Conservation (phyloP, 768 basidiomycete species). For the Termitomyces titanicus region DNA sequence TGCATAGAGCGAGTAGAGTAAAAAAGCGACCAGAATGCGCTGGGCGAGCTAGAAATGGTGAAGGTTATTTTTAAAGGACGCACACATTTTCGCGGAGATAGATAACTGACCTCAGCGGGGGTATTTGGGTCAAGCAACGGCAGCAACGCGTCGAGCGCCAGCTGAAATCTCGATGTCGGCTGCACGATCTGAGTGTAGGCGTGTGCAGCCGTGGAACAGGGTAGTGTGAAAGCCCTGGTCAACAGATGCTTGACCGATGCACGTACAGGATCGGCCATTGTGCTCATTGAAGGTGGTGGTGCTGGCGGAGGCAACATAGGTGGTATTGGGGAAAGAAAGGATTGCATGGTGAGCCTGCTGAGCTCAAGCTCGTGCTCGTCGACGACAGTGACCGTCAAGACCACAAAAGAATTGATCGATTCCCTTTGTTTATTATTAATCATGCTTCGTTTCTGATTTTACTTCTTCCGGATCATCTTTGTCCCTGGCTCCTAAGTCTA, state of each 20-base stretch:
- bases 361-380: constrained; percentile 18
- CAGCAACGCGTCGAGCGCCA: constrained; percentile 78
- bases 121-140: constrained; percentile 59
- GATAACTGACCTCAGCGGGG: constrained; percentile 45
- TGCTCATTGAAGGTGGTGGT: constrained; percentile 7
- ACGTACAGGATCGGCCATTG: constrained; percentile 45
- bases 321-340: constrained; percentile 21
- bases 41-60: constrained; percentile 50
- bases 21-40: constrained; percentile 75
- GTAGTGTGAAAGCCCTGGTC: constrained; percentile 59
- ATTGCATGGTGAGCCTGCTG: constrained; percentile 22
- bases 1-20: constrained; percentile 76
- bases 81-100: background rate
- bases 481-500: background rate
- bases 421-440: constrained; percentile 13
- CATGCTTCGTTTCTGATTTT: constrained; percentile 3
- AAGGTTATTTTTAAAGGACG: constrained; percentile 2
- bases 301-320: constrained; percentile 10
- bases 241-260: constrained; percentile 69
- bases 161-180: constrained; percentile 74
- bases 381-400: constrained; percentile 16
- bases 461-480: constrained; percentile 2
- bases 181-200: constrained; percentile 75
- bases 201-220: constrained; percentile 75
- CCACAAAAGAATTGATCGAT: constrained; percentile 12